Evolutionary conservation across 2,329 filamentous ascomycete species (phyloP).

Genomic region (Colletotrichum kahawae): DNA sequence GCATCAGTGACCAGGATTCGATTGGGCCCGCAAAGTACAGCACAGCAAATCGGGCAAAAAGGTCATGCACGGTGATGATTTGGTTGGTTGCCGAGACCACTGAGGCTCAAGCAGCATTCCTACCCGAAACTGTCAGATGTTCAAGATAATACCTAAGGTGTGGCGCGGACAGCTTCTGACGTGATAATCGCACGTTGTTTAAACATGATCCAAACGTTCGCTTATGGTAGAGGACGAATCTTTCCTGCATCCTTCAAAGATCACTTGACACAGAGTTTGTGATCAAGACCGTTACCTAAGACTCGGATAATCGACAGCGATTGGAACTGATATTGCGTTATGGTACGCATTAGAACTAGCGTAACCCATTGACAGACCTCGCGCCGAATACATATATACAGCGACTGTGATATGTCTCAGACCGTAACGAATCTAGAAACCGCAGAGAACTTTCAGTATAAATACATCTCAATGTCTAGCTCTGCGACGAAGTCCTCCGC

Average conservation of each 20-base stretch:
- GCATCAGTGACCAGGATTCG: background rate
- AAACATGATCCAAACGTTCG: rapidly evolving
- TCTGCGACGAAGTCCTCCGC: background rate
- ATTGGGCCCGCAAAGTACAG: background rate
- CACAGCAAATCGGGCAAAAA: background rate
- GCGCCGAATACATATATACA: background rate
- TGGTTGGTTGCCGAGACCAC: background rate
- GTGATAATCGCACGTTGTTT: background rate
- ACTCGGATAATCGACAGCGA: background rate
- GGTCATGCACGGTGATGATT: background rate
- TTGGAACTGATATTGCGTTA: rapidly evolving
- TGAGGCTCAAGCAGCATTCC: background rate
- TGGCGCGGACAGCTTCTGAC: background rate
- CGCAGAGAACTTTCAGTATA: rapidly evolving
- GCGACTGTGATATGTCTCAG: background rate
- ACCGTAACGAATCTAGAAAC: rapidly evolving
- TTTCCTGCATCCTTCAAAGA: background rate
- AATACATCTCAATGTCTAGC: background rate
- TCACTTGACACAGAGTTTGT: background rate
- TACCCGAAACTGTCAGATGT: background rate
- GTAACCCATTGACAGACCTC: rapidly evolving
- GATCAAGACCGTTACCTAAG: background rate
- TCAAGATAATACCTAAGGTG: background rate
- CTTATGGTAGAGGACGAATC: background rate
- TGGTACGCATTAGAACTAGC: rapidly evolving